A percentile compares a stretch with the other conserved stretches of the same genome.
Conservation (phyloP, 768 basidiomycete species). For the Lentinus brumalis region DNA sequence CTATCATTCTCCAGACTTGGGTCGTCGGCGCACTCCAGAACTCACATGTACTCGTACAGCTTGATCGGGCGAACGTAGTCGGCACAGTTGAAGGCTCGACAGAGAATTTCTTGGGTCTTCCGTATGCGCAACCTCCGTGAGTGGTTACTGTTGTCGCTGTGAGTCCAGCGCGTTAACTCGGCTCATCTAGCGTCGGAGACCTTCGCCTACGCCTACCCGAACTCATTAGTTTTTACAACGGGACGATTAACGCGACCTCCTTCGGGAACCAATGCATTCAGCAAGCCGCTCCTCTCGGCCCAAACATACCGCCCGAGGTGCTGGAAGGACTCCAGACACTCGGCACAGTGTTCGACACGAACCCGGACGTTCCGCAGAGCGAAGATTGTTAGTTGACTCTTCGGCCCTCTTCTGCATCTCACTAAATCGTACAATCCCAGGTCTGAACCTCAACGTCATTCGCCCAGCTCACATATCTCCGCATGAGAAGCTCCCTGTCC, state of each 20-base stretch:
- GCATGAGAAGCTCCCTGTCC: not conserved
- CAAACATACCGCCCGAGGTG: not conserved
- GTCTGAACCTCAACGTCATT: not conserved
- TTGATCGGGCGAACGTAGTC: too few species aligned
- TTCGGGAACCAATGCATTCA: conserved; percentile 21
- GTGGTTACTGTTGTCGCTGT: too few species aligned
- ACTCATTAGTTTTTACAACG: conserved; percentile 2
- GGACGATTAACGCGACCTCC: conserved; percentile 8
- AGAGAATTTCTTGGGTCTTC: too few species aligned
- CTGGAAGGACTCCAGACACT: too few species aligned
- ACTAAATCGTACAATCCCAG: conserved; percentile 4
- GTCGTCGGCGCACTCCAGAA: too few species aligned
- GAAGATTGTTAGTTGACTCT: conserved; percentile 6
- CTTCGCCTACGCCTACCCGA: conserved; percentile 24
- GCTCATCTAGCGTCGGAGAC: not conserved
- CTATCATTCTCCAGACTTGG: conserved; percentile 22
- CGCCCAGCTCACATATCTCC: not conserved
- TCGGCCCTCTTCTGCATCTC: conserved; percentile 40
- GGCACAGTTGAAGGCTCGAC: too few species aligned
- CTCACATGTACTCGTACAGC: not conserved
- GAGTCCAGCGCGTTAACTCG: too few species aligned
- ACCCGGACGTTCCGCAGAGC: not conserved
- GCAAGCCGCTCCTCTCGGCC: not conserved
- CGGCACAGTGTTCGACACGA: not conserved
- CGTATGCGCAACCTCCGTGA: too few species aligned